A percentile compares a stretch with the other conserved stretches of the same genome.
phyloP scores from a whole-genome alignment of 1,284 basidiomycete genomes.

The Fomitopsis schrenkii region DNA sequence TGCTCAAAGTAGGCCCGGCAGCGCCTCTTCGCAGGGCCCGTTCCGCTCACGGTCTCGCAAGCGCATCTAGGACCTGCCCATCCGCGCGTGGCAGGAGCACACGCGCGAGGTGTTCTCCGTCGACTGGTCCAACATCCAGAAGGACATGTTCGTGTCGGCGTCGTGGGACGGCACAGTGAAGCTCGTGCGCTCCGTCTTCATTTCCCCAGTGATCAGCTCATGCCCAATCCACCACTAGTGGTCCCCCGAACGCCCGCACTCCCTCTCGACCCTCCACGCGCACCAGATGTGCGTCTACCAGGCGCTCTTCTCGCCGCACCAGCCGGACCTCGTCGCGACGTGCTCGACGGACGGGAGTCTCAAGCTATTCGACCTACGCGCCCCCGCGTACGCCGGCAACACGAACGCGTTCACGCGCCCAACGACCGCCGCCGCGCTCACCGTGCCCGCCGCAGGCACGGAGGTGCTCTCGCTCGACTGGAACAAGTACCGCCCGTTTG shows the following conservation, averaged over 20 bases:
- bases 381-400: slow-evolving; percentile 38
- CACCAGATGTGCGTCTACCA: slow-evolving; percentile 86
- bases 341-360: slow-evolving; percentile 85
- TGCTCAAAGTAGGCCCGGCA: slow-evolving; percentile 66
- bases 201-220: not conserved
- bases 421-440: slow-evolving; percentile 59
- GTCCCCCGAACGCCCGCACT: slow-evolving; percentile 78
- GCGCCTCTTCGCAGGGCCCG: not conserved
- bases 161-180: slow-evolving; percentile 94
- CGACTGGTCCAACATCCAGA: slow-evolving; percentile 96
- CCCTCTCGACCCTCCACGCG: slow-evolving; percentile 77
- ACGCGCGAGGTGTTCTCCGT: slow-evolving; percentile 90
- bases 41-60: slow-evolving; percentile 23
- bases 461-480: slow-evolving; percentile 83
- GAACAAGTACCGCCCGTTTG: slow-evolving; percentile 87
- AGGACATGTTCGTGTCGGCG: slow-evolving; percentile 84
- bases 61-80: slow-evolving; percentile 72
- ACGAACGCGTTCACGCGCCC: slow-evolving; percentile 58
- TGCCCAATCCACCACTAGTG: slow-evolving; percentile 50
- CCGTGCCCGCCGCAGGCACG: slow-evolving; percentile 64
- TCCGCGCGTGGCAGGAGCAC: slow-evolving; percentile 93
- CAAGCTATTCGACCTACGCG: slow-evolving; percentile 77
- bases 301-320: slow-evolving; percentile 88
- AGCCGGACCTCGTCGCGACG: slow-evolving; percentile 76
- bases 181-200: slow-evolving; percentile 51